Evolutionary conservation across 2,329 filamentous ascomycete species (phyloP).

Genomic region (Colletotrichum agaves): DNA sequence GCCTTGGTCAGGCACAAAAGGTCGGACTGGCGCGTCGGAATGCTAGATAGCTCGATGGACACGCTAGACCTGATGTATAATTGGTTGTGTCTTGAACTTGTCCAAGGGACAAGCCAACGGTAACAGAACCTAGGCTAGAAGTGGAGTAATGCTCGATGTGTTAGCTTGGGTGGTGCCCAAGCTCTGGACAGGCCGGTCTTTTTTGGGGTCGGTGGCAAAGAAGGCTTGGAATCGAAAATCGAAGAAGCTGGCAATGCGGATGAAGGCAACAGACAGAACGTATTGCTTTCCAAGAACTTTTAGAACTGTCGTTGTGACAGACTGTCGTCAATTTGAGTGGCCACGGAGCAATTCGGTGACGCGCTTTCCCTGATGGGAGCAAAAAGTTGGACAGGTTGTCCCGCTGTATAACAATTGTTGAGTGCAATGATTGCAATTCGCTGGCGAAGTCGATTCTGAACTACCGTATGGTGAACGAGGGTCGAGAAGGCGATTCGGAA

Average conservation of each 20-base stretch:
- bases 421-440: conserved; percentile 27
- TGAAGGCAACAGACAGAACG: conserved; percentile 22
- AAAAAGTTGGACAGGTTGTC: background rate
- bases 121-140: conserved; percentile 7
- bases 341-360: background rate
- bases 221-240: conserved; percentile 1
- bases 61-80: conserved; percentile 17
- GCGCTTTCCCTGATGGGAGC: background rate
- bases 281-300: background rate
- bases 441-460: conserved; percentile 37
- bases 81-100: conserved; percentile 25
- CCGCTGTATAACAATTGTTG: conserved; percentile 20
- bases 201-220: conserved; percentile 8
- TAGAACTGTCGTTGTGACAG: too few relatives aligned
- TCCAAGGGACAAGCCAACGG: conserved; percentile 18
- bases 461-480: conserved; percentile 26
- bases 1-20: conserved; percentile 61
- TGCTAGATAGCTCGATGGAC: conserved; percentile 22
- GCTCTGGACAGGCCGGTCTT: conserved; percentile 18
- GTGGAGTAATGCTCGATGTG: conserved; percentile 12
- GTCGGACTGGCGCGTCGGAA: conserved; percentile 40
- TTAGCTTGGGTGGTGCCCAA: conserved; percentile 5
- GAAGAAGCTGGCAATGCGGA: conserved; percentile 18
- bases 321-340: background rate
- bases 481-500: conserved; percentile 31